Conservation (phyloP, 2,329 filamentous ascomycete species). For the Colletotrichum godetiae region DNA sequence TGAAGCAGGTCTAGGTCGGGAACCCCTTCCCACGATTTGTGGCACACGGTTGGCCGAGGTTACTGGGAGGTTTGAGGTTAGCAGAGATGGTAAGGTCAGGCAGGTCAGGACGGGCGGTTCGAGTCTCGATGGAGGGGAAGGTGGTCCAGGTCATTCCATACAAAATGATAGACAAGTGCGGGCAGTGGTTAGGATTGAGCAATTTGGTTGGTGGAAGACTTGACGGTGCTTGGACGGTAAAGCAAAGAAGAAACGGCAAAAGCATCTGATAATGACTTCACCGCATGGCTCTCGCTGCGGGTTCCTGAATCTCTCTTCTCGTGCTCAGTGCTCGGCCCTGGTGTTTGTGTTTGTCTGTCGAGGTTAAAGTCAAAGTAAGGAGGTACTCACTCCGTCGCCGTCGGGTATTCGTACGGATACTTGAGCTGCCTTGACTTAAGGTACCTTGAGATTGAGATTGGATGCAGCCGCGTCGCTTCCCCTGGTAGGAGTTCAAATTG, state of each 20-base stretch:
- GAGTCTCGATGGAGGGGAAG: neutral
- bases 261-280: constrained; percentile 36
- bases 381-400: no score
- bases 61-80: neutral
- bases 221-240: constrained; percentile 31
- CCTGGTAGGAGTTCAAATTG: neutral
- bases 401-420: no score
- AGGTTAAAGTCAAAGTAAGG: neutral
- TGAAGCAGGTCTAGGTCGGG: neutral
- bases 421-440: no score
- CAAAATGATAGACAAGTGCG: neutral
- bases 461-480: neutral
- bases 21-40: neutral
- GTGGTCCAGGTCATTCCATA: neutral
- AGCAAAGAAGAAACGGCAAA: constrained; percentile 30
- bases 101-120: neutral
- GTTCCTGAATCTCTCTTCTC: constrained; percentile 12
- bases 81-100: neutral
- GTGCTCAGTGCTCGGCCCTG: neutral
- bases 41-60: neutral
- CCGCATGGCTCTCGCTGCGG: constrained; percentile 12
- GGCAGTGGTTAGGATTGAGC: constrained; percentile 6
- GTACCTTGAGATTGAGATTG: neutral
- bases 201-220: constrained; percentile 12
- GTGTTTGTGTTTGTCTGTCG: neutral